Conservation (phyloP, 768 basidiomycete species). For the Hericium rajendrae region DNA sequence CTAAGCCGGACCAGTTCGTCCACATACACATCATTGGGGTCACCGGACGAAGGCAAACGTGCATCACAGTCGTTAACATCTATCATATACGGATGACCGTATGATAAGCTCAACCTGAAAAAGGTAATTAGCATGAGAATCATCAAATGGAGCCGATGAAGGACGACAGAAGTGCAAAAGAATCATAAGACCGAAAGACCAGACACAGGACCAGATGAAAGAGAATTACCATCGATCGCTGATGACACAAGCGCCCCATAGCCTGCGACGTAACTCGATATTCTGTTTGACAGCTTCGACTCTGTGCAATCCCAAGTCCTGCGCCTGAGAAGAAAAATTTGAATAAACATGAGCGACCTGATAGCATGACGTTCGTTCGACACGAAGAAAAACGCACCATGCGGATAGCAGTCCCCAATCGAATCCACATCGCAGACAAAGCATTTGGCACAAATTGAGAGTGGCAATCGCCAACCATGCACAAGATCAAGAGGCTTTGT, state of each 20-base stretch:
- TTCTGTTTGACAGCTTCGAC: slow-evolving; percentile 79
- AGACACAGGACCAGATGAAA: slow-evolving; percentile 2
- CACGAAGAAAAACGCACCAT: slow-evolving; percentile 54
- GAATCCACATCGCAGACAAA: slow-evolving; percentile 77
- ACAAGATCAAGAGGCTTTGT: slow-evolving; percentile 76
- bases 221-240: slow-evolving; percentile 77
- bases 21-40: slow-evolving; percentile 70
- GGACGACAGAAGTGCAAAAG: neutral
- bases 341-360: slow-evolving; percentile 1
- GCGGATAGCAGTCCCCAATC: slow-evolving; percentile 81
- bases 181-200: neutral
- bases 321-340: slow-evolving; percentile 48
- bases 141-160: neutral
- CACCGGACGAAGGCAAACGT: slow-evolving; percentile 82
- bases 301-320: slow-evolving; percentile 91
- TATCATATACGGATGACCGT: slow-evolving; percentile 93
- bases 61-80: slow-evolving; percentile 96
- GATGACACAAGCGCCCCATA: slow-evolving; percentile 94
- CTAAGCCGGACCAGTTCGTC: slow-evolving; percentile 88
- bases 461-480: slow-evolving; percentile 86
- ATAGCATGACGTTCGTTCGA: slow-evolving; percentile 7
- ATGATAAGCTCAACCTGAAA: slow-evolving; percentile 71
- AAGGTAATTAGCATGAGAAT: slow-evolving; percentile 6
- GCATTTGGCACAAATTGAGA: slow-evolving; percentile 83
- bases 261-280: slow-evolving; percentile 77